A percentile compares a stretch with the other conserved stretches of the same genome.
These are phyloP conservation scores for Solanum pimpinellifolium DNA, from an alignment of 257 asterid species.

Conservation along the genomic window DNA sequence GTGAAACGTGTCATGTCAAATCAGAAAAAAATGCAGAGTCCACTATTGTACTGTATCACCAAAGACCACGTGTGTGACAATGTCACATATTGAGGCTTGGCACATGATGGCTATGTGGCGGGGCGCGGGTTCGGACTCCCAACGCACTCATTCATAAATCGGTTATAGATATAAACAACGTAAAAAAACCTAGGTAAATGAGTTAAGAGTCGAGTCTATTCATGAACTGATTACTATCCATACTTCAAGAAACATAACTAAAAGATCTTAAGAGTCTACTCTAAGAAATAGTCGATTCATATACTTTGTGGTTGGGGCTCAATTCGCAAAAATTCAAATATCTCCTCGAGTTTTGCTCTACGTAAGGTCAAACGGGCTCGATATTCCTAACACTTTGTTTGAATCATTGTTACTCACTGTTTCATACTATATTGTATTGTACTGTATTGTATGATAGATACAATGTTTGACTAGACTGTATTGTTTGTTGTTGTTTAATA, in stretches of 20 bases:
- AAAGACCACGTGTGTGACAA: background rate
- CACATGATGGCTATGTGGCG: background rate
- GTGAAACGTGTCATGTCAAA: background rate
- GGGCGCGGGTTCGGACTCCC: background rate
- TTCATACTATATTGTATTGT: too few relatives aligned
- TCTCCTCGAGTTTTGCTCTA: background rate
- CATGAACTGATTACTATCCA: fast-evolving
- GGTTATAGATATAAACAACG: background rate
- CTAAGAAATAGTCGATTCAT: background rate
- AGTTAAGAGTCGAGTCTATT: background rate
- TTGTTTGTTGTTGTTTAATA: too few relatives aligned
- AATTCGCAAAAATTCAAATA: background rate
- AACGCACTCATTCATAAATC: background rate
- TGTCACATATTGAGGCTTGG: background rate
- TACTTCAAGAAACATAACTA: too few relatives aligned
- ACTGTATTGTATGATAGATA: too few relatives aligned
- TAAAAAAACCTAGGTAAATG: too few relatives aligned
- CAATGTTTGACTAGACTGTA: too few relatives aligned
- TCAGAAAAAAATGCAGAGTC: background rate
- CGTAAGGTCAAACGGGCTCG: too few relatives aligned
- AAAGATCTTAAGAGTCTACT: background rate
- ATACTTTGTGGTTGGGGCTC: background rate
- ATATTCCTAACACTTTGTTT: too few relatives aligned
- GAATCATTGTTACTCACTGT: too few relatives aligned
- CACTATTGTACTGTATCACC: background rate